A percentile compares a stretch with the other conserved stretches of the same genome.
Conservation (phyloP, 352 stramenopile genomes). For the Globisporangium alternatum region DNA sequence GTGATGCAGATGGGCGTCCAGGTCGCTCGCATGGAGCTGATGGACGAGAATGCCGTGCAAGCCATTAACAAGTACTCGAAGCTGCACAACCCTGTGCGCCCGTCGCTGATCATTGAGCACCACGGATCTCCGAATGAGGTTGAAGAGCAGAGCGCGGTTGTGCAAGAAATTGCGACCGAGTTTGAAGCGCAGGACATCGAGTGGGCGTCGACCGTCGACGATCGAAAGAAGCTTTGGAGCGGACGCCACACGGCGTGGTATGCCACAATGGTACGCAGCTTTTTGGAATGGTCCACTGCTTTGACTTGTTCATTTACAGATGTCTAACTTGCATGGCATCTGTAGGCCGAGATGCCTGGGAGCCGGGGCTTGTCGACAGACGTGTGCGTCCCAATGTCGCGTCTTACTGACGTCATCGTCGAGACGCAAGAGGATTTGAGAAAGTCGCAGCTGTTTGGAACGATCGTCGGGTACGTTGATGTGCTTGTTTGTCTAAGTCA, state of each 20-base stretch:
- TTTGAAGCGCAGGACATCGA: slow-evolving; percentile 84
- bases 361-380: slow-evolving; percentile 91
- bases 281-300: not conserved
- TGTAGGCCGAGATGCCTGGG: slow-evolving; percentile 72
- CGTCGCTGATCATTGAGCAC: slow-evolving; percentile 96
- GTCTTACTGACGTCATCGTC: slow-evolving; percentile 92
- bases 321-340: not conserved
- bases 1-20: slow-evolving; percentile 89
- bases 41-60: slow-evolving; percentile 77
- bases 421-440: slow-evolving; percentile 91
- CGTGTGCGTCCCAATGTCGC: slow-evolving; percentile 95
- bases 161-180: slow-evolving; percentile 85
- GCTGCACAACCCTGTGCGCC: slow-evolving; percentile 67
- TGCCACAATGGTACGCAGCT: slow-evolving; percentile 63
- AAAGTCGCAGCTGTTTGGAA: slow-evolving; percentile 85
- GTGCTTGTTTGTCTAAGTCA: not conserved
- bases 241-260: slow-evolving; percentile 86
- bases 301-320: not conserved
- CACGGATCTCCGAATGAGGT: slow-evolving; percentile 79
- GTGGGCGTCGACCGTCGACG: slow-evolving; percentile 61
- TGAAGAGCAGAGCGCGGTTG: slow-evolving; percentile 83
- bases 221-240: slow-evolving; percentile 83
- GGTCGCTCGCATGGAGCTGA: slow-evolving; percentile 85
- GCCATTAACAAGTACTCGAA: slow-evolving; percentile 89
- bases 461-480: slow-evolving; percentile 85